These are phyloP conservation scores for Gyrodon lividus DNA, from an alignment of 768 basidiomycete genomes.

Conservation along the genomic window DNA sequence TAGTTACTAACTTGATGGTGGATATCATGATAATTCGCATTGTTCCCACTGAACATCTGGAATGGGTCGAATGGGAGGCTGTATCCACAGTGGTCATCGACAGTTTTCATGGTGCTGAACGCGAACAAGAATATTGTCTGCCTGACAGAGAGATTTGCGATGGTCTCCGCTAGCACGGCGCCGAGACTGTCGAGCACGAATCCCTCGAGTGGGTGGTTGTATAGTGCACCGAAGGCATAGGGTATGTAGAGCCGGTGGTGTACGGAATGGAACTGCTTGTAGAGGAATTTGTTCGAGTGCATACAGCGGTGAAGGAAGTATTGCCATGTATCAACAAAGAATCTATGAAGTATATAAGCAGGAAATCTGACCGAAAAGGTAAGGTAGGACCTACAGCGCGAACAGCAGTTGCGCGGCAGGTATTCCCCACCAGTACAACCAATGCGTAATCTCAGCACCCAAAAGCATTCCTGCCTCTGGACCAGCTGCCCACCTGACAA, in stretches of 20 bases:
- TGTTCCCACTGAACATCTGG: conserved; percentile 82
- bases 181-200: conserved; percentile 86
- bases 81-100: conserved; percentile 96
- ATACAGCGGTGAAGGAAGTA: conserved; percentile 93
- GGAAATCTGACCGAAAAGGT: not conserved
- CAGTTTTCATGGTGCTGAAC: conserved; percentile 86
- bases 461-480: conserved; percentile 36
- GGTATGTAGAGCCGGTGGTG: conserved; percentile 97
- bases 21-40: conserved; percentile 97
- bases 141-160: conserved; percentile 69
- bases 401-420: conserved; percentile 69
- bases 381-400: conserved; percentile 70
- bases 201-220: conserved; percentile 97
- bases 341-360: conserved; percentile 45
- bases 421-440: conserved; percentile 91
- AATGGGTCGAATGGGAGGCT: conserved; percentile 87
- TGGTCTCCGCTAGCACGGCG: conserved; percentile 69
- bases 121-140: conserved; percentile 84
- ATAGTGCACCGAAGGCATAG: conserved; percentile 94
- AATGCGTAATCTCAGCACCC: conserved; percentile 51
- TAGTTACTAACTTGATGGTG: conserved; percentile 77
- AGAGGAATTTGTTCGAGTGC: conserved; percentile 89
- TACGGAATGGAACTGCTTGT: conserved; percentile 87
- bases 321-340: conserved; percentile 96
- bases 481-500: conserved; percentile 42